These are phyloP conservation scores for Xylaria sp. DNA, from an alignment of 2,329 filamentous ascomycete genomes.

Conservation along the genomic window DNA sequence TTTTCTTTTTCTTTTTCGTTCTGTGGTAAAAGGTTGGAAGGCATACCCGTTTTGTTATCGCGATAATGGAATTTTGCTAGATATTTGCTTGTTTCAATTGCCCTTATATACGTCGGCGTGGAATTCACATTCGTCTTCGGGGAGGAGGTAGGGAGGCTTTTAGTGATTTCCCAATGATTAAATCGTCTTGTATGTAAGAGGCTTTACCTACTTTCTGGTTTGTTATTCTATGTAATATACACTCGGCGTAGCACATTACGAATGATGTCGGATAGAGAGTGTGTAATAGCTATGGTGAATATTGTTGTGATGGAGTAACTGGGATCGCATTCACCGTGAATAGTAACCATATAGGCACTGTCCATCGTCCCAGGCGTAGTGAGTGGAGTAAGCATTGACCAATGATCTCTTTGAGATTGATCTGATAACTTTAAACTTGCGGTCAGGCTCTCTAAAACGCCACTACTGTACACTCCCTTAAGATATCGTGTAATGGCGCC, in stretches of 20 bases:
- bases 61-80: constrained; percentile 3
- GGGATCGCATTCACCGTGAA: too few species aligned
- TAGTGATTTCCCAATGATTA: neutral
- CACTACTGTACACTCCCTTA: neutral
- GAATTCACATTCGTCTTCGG: neutral
- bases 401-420: constrained; percentile 18
- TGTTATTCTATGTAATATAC: neutral
- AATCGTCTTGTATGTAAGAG: neutral
- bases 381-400: constrained; percentile 12
- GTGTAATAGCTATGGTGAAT: too few species aligned
- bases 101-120: neutral
- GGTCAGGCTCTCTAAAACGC: neutral
- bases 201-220: neutral
- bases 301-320: too few species aligned
- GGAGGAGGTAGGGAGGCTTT: neutral
- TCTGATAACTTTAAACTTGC: constrained; percentile 35
- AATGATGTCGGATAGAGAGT: too few species aligned
- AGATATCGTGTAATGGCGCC: constrained; percentile 14
- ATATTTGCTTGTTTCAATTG: neutral
- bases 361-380: too few species aligned
- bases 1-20: constrained; percentile 5
- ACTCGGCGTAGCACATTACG: neutral
- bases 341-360: too few species aligned
- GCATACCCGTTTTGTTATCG: constrained; percentile 25
- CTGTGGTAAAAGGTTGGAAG: neutral